These are phyloP conservation scores for Amanita molliuscula DNA, from an alignment of 768 basidiomycete species.

Conservation along the genomic window DNA sequence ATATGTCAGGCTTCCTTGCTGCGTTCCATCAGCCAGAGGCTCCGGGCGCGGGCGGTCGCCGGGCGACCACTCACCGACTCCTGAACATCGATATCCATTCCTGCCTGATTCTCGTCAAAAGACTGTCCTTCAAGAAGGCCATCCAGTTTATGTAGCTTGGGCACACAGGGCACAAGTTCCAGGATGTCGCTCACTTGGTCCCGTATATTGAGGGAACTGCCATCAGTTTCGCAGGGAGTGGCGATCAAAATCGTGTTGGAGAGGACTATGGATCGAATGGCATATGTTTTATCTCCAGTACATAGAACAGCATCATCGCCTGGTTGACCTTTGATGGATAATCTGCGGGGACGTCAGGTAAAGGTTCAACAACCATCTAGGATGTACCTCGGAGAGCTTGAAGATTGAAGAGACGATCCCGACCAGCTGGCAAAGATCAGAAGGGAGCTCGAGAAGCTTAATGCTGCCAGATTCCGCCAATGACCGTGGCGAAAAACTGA, in stretches of 20 bases:
- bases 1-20: conserved; percentile 32
- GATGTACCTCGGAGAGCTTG: conserved; percentile 13
- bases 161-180: conserved; percentile 71
- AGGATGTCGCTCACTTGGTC: conserved; percentile 78
- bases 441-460: conserved; percentile 65
- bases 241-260: conserved; percentile 83
- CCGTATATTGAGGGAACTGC: conserved; percentile 35
- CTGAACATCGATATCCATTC: conserved; percentile 14
- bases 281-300: conserved; percentile 70
- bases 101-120: conserved; percentile 63
- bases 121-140: conserved; percentile 50
- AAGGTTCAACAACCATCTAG: background rate
- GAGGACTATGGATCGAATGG: conserved; percentile 74
- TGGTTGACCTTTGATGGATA: conserved; percentile 72
- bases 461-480: conserved; percentile 41
- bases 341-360: conserved; percentile 21
- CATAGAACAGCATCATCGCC: conserved; percentile 88
- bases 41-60: background rate
- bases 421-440: conserved; percentile 52
- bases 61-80: background rate
- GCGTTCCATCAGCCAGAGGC: background rate
- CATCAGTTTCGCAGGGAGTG: conserved; percentile 31
- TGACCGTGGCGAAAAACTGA: conserved; percentile 42
- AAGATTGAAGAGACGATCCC: conserved; percentile 41
- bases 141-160: conserved; percentile 60